A percentile compares a stretch with the other conserved stretches of the same genome.
Conservation (phyloP, 208 protist species). For the Leishmania mexicana region DNA sequence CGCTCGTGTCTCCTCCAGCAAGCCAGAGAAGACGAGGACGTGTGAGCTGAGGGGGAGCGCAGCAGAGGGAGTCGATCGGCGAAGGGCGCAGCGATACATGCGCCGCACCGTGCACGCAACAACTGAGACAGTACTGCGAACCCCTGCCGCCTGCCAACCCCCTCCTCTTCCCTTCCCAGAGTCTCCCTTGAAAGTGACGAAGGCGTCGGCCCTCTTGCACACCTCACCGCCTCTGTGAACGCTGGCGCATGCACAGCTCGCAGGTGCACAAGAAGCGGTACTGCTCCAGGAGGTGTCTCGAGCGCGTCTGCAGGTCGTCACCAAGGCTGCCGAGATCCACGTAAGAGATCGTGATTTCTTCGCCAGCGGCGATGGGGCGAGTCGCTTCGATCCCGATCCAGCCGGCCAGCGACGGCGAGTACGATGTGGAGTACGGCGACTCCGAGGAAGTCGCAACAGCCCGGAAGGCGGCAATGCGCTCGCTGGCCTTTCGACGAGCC, state of each 20-base stretch:
- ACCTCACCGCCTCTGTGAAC: slow-evolving; percentile 19
- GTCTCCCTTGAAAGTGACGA: neutral
- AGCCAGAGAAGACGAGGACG: neutral
- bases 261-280: slow-evolving; percentile 82
- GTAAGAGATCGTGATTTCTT: slow-evolving; percentile 88
- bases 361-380: slow-evolving; percentile 62
- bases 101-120: neutral
- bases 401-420: slow-evolving; percentile 15
- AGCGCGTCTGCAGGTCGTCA: slow-evolving; percentile 43
- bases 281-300: slow-evolving; percentile 53
- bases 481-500: neutral
- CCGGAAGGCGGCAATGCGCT: slow-evolving; percentile 16
- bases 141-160: slow-evolving; percentile 1
- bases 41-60: neutral
- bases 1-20: neutral
- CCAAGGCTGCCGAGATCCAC: slow-evolving; percentile 56
- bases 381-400: slow-evolving; percentile 53
- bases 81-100: neutral
- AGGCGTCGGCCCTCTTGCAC: neutral
- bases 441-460: slow-evolving; percentile 18
- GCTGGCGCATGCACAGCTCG: slow-evolving; percentile 44
- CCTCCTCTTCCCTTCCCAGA: neutral
- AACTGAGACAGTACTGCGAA: neutral
- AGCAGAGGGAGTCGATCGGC: neutral
- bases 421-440: slow-evolving; percentile 22